These are phyloP conservation scores for Thoreauomyces humboldtii DNA, from an alignment of 192 early-diverging fungal species.

Conservation along the genomic window DNA sequence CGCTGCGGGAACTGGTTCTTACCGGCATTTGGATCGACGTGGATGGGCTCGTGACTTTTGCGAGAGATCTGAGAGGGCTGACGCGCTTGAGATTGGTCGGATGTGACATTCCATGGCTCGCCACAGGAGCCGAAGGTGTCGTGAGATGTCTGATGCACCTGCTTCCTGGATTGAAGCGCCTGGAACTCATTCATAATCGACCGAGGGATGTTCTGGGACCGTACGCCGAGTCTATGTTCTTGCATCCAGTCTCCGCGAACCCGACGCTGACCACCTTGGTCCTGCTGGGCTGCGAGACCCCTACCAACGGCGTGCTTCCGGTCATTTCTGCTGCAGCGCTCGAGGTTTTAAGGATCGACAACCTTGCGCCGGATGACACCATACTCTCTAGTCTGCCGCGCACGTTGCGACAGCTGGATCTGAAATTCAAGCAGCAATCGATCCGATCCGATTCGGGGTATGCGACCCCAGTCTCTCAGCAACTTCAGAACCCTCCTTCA, in stretches of 20 bases:
- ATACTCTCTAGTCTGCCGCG: neutral
- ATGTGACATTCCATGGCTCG: constrained; percentile 2
- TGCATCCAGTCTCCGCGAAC: neutral
- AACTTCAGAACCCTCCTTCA: neutral
- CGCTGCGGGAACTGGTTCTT: neutral
- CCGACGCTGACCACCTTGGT: neutral
- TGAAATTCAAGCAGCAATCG: neutral
- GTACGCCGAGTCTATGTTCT: neutral
- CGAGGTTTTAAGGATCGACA: neutral
- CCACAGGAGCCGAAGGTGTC: neutral
- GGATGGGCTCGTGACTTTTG: neutral
- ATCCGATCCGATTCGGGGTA: constrained; percentile 2
- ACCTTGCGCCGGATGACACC: neutral
- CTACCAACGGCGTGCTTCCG: neutral
- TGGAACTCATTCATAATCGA: neutral
- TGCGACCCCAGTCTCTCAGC: neutral
- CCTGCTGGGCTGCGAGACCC: neutral
- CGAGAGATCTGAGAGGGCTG: neutral
- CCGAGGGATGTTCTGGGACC: neutral
- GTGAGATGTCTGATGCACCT: neutral
- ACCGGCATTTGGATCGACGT: neutral
- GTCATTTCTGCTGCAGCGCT: neutral
- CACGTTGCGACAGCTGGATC: neutral
- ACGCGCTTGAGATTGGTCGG: neutral
- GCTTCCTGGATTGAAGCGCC: neutral